Evolutionary conservation across 805 yeast species (phyloP), one percentile per base, ranked within the genome.

Genomic region (Myxozyma vanderwaltii): DNA sequence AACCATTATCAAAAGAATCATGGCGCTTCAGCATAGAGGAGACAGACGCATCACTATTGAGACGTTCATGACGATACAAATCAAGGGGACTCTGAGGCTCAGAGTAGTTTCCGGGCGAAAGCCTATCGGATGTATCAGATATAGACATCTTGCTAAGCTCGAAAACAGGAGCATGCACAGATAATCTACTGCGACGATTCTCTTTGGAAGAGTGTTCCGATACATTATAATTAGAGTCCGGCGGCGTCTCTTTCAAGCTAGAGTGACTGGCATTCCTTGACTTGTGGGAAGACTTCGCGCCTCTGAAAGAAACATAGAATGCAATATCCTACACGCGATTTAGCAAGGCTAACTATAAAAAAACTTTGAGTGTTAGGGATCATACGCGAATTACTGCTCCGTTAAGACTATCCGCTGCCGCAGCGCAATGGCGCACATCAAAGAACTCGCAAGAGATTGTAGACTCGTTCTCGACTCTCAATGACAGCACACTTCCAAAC

Each of bases 401-500:
- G 68, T 63, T 27, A 51, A 62, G 31, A 59, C 64, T 53, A 35
- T 61, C 43, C 38, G 59, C 67, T 3, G 75, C 71, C 21, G 68
- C 65, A 46, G 75, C 71, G 1, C 78, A 70, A 19, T 74, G 68
- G 41, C 78, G 68, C 23, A 75, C 62, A 56, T 76, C 77, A 54
- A 61, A 74, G 59, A 67, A 76, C 19, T 69, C 71, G 48, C 77
- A 73, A 40, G 66, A 51, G 48, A 69, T 72, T 10, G 44, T 43
- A 15, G 54, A 29, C 24, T 57, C 61, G 50, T 50, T 58, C 29
- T 60, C 61, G 36, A 38, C 44, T 19, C 35, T 50, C 21, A 67
- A 55, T 19, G 63, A 53, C 40, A 61, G 63, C 13, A 67, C 53
- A n/a, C 64, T 47, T 3, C 70, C 70, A 54, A 67, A 65, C 21